Evolutionary conservation across 1,284 basidiomycete genomes (phyloP), one percentile per base, ranked within the genome.

Genomic region (Moesziomyces antarcticus): DNA sequence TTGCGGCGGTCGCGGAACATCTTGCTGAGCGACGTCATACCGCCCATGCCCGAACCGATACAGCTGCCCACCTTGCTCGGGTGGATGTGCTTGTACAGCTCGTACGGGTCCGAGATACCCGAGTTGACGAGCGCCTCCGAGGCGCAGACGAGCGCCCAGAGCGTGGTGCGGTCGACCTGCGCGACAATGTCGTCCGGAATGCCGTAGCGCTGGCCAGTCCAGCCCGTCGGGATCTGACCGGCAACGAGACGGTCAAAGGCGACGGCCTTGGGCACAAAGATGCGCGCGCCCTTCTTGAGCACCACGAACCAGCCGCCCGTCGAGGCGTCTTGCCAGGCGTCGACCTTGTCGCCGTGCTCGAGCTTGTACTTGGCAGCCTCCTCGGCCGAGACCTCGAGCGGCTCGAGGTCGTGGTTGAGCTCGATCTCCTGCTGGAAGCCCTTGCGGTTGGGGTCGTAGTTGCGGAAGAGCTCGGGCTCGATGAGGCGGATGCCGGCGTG

Each of bases 1-100:
- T 97, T 94, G 57, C 94, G 91, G 74, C 97, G 92, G 82, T 98
- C 97, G 85, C 93, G 95, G 90, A 99, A 99, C 97, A 99, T 99
- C 61, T 73, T 69, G 61, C 64, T 63, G 52, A 81, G 75, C 42
- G 79, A 74, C n/a, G 70, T 68, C 80, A 93, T 90, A 84, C 96
- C 96, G 83, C 96, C 96, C 96, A 99, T 98, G 83, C 97, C 96
- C 81, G 93, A 94, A 41, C 81, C 80, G 50, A 82, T 78, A 48
- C 78, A 75, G 59, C 66, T 81, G 57, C 80, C 80, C 74, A 99
- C 92, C 83, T 98, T 93, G 10, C 94, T 94, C 8, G 96, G 95
- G 85, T 99, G 96, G 80, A 99, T 89, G 85, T 97, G 89, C 86
- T 98, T 91, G 78, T 83, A 83, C 20, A 83, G 72, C 70, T 83